Conservation (phyloP, 2,329 filamentous ascomycete genomes). For the Rutstroemia sp. region DNA sequence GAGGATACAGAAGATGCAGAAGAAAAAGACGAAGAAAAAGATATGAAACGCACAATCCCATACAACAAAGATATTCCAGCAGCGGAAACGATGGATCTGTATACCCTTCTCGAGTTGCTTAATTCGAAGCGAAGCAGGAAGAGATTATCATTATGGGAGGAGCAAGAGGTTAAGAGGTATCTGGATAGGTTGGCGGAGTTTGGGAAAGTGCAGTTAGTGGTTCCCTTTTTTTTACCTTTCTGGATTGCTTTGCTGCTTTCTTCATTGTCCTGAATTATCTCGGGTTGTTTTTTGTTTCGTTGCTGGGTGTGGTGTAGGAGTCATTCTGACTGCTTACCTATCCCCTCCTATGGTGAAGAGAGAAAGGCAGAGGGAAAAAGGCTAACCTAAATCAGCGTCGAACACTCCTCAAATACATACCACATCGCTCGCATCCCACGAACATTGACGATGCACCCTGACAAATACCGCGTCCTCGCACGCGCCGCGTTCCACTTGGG, state of each 20-base stretch:
- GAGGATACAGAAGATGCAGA: background rate
- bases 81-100: background rate
- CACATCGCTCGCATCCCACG: conserved; percentile 12
- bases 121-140: background rate
- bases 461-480: conserved; percentile 17
- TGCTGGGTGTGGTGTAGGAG: too few species aligned
- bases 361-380: conserved; percentile 3
- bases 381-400: background rate
- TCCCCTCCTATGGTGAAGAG: too few species aligned
- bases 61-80: background rate
- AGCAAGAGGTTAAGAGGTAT: background rate
- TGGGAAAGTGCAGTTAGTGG: background rate
- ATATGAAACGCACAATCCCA: background rate
- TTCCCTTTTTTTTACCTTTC: background rate
- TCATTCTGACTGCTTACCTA: too few species aligned
- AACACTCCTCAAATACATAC: conserved; percentile 16
- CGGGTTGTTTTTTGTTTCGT: too few species aligned
- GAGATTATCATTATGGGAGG: background rate
- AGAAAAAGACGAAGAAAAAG: background rate
- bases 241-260: too few species aligned
- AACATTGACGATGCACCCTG: conserved; percentile 22
- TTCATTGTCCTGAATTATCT: too few species aligned
- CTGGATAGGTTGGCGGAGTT: background rate
- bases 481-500: conserved; percentile 19
- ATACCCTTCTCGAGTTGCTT: background rate